Conservation (phyloP, 495 filamentous ascomycete genomes). For the Margaritispora aquatica region DNA sequence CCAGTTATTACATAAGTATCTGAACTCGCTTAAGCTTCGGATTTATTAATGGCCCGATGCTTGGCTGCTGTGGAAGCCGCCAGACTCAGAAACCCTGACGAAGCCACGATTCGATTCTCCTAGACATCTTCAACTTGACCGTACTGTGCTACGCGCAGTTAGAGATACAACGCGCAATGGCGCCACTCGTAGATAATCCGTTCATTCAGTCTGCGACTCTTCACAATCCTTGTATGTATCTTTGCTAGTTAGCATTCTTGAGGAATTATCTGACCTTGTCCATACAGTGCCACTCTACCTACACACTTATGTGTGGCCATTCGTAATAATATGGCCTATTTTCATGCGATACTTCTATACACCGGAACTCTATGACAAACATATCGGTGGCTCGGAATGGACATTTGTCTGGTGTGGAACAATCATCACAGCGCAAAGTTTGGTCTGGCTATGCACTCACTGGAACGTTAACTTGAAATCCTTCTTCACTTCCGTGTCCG, state of each 20-base stretch:
- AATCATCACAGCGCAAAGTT: conserved; percentile 80
- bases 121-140: neutral
- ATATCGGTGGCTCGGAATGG: conserved; percentile 89
- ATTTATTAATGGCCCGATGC: no score
- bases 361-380: conserved; percentile 74
- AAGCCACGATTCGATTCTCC: neutral
- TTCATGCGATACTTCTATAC: conserved; percentile 85
- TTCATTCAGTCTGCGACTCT: conserved; percentile 86
- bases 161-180: conserved; percentile 20
- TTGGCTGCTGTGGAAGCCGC: neutral
- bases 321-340: conserved; percentile 80
- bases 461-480: conserved; percentile 89
- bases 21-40: neutral
- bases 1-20: no score
- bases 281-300: conserved; percentile 58
- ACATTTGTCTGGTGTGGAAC: conserved; percentile 88
- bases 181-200: conserved; percentile 81
- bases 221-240: conserved; percentile 56
- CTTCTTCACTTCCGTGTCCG: conserved; percentile 71
- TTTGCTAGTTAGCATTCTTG: no score
- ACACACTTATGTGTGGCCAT: conserved; percentile 90
- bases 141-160: conserved; percentile 13
- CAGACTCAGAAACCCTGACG: neutral
- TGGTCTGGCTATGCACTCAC: conserved; percentile 92
- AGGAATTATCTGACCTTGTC: neutral